phyloP scores from a whole-genome alignment of 1,139 yeast genomes.

The Protomyces pachydermus region DNA sequence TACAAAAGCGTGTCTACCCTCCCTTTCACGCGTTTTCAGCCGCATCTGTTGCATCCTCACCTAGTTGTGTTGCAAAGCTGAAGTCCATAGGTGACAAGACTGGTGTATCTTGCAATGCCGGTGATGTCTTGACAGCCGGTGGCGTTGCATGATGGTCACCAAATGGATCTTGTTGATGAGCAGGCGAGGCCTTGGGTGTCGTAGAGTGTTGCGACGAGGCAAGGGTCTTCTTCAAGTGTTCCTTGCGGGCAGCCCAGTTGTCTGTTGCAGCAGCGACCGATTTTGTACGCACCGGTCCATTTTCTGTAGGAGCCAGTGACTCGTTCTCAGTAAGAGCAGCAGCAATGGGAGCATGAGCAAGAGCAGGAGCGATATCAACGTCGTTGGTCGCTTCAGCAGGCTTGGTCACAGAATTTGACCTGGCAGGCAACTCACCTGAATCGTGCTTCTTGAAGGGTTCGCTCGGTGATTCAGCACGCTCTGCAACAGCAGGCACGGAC shows the following conservation, averaged over 20 bases:
- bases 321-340: not conserved
- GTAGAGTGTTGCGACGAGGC: conserved; percentile 4
- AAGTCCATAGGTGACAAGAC: conserved; percentile 21
- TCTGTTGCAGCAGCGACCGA: conserved; percentile 16
- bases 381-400: not conserved
- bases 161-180: conserved; percentile 10
- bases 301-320: not conserved
- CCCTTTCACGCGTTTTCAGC: not conserved
- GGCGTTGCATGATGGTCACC: conserved; percentile 8
- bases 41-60: not conserved
- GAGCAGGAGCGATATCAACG: not conserved
- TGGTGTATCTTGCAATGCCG: conserved; percentile 15
- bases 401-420: not conserved
- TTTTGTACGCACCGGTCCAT: conserved; percentile 5
- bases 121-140: not conserved
- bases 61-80: not conserved
- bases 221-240: conserved; percentile 20
- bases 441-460: not conserved
- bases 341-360: not conserved
- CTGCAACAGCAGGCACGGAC: not conserved
- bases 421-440: not conserved
- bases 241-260: conserved; percentile 24
- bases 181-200: conserved; percentile 11
- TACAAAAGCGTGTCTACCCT: not conserved
- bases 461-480: not conserved